Conservation (phyloP, 345 rosid genomes). For the Alliaria petiolata region DNA sequence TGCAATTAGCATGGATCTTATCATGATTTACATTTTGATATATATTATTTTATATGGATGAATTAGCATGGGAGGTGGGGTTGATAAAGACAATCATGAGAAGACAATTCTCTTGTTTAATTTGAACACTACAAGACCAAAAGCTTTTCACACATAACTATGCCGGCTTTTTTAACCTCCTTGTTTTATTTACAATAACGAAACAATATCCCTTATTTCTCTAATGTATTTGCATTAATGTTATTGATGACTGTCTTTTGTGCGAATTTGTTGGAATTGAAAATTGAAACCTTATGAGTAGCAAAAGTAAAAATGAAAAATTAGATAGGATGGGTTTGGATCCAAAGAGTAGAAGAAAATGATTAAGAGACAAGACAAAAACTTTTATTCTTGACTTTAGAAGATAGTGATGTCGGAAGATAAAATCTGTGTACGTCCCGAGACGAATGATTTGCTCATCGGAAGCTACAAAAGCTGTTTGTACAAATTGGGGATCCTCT, state of each 20-base stretch:
- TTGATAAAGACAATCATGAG: slow-evolving; percentile 30
- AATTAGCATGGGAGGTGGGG: slow-evolving; percentile 25
- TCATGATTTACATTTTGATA: too few species aligned
- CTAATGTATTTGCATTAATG: background rate
- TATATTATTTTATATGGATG: background rate
- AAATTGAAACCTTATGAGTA: slow-evolving; percentile 19
- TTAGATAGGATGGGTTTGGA: slow-evolving; percentile 5
- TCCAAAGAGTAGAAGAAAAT: slow-evolving; percentile 25
- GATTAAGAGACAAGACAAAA: slow-evolving; percentile 34
- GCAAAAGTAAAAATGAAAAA: background rate
- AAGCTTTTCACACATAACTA: slow-evolving; percentile 27
- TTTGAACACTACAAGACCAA: slow-evolving; percentile 30
- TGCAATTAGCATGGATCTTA: too few species aligned
- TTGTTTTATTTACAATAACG: background rate
- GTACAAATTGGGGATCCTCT: slow-evolving; percentile 30
- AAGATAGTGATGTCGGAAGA: slow-evolving; percentile 37
- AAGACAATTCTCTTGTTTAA: slow-evolving; percentile 20
- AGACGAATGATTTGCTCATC: slow-evolving; percentile 37
- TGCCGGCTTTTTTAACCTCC: slow-evolving; percentile 13
- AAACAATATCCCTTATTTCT: too few species aligned
- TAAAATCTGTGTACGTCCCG: slow-evolving; percentile 36
- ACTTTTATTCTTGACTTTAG: slow-evolving; percentile 27
- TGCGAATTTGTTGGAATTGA: background rate
- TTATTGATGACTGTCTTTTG: background rate
- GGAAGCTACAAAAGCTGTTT: slow-evolving; percentile 34